Conservation (phyloP, 1,139 yeast species). For the Blastobotrys serpentis region DNA sequence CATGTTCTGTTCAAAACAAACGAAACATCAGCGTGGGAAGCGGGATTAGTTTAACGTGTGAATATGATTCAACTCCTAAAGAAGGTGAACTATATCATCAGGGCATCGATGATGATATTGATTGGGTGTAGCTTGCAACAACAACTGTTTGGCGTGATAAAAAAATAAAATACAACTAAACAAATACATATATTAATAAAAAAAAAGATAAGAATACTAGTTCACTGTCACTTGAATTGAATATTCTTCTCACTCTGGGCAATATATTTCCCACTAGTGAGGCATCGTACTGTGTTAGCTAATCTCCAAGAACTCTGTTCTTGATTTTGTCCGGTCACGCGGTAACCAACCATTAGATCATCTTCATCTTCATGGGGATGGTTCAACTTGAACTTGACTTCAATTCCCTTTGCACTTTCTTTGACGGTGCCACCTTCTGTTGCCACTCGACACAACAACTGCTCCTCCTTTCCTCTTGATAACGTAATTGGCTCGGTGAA, state of each 20-base stretch:
- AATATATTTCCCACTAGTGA: conserved; percentile 25
- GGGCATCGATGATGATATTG: too few relatives aligned
- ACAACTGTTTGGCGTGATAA: too few relatives aligned
- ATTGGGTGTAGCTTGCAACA: too few relatives aligned
- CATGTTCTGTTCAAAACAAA: too few relatives aligned
- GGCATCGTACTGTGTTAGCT: conserved; percentile 2
- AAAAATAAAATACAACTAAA: too few relatives aligned
- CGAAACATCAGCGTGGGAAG: too few relatives aligned
- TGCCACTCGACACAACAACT: conserved; percentile 40
- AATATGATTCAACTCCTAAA: too few relatives aligned
- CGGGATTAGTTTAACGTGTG: too few relatives aligned
- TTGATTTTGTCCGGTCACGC: background rate
- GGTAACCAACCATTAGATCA: conserved; percentile 4
- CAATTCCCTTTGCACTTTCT: conserved; percentile 36
- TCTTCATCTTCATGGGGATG: background rate
- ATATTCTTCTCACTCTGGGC: conserved; percentile 29
- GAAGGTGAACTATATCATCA: too few relatives aligned
- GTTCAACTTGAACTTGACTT: conserved; percentile 30
- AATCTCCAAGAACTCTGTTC: conserved; percentile 13
- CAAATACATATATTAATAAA: too few relatives aligned
- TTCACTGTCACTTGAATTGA: conserved; percentile 21
- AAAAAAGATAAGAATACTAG: too few relatives aligned
- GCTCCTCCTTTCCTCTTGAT: conserved; percentile 64
- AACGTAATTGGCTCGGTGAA: conserved; percentile 52
- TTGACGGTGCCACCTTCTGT: conserved; percentile 35